Evolutionary conservation across 2,329 filamentous ascomycete genomes (phyloP).

Genomic region (Rhytidhysteron rufulum): DNA sequence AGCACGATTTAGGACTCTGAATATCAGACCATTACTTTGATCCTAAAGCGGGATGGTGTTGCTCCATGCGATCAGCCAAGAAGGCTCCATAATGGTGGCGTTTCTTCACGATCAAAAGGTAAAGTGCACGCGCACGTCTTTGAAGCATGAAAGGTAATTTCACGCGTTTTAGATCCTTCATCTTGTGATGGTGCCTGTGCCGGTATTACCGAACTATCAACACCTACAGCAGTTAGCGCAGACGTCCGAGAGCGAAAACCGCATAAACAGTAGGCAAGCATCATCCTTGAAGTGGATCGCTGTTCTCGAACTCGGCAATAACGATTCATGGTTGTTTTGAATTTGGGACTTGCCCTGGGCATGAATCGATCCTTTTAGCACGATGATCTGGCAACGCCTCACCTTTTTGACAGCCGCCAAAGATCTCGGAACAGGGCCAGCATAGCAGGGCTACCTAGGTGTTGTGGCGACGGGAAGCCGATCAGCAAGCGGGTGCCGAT

Average conservation of each 20-base stretch:
- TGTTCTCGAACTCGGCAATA: slow-evolving; percentile 3
- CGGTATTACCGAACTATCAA: background rate
- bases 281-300: slow-evolving; percentile 1
- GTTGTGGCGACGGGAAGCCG: background rate
- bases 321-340: background rate
- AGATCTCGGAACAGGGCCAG: slow-evolving; percentile 1
- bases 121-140: background rate
- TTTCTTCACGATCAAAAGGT: background rate
- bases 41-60: no score
- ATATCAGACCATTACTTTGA: slow-evolving; percentile 2
- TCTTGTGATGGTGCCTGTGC: background rate
- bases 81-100: background rate
- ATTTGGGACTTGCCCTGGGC: background rate
- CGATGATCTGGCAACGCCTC: slow-evolving; percentile 3
- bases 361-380: slow-evolving; percentile 3
- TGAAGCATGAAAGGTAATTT: slow-evolving; percentile 1
- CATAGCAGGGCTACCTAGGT: background rate
- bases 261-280: slow-evolving; percentile 4
- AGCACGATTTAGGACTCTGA: background rate
- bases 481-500: slow-evolving; percentile 1
- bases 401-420: background rate
- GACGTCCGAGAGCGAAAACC: slow-evolving; percentile 2
- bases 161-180: background rate
- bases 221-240: slow-evolving; percentile 2
- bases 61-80: background rate